These are phyloP conservation scores for Serpula lacrymans DNA, from an alignment of 768 basidiomycete genomes.

Conservation along the genomic window DNA sequence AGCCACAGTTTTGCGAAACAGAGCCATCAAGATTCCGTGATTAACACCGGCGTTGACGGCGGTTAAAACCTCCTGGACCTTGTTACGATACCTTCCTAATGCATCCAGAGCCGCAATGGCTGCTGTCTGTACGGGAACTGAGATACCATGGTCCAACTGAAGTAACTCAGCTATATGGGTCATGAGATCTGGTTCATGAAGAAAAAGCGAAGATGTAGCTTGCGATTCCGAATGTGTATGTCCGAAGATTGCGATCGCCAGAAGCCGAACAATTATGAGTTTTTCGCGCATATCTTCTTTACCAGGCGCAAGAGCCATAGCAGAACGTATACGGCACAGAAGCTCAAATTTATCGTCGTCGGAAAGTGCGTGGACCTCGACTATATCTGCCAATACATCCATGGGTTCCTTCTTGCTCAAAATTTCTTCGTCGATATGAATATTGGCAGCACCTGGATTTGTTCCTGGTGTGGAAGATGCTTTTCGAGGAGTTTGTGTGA, in stretches of 20 bases:
- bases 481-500: constrained; percentile 50
- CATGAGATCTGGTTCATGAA: constrained; percentile 93
- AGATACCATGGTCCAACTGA: constrained; percentile 71
- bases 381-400: constrained; percentile 70
- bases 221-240: constrained; percentile 81
- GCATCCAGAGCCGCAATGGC: constrained; percentile 91
- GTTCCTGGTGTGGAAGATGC: constrained; percentile 31
- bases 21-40: constrained; percentile 90
- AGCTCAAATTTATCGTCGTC: constrained; percentile 86
- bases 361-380: constrained; percentile 67
- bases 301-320: constrained; percentile 60
- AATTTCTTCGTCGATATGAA: constrained; percentile 62
- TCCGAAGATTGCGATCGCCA: constrained; percentile 89
- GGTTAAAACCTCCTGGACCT: constrained; percentile 81
- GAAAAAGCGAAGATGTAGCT: constrained; percentile 78
- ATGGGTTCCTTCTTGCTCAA: constrained; percentile 63
- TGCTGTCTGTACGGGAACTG: constrained; percentile 72
- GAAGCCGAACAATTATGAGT: constrained; percentile 73
- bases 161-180: constrained; percentile 86
- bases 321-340: constrained; percentile 79
- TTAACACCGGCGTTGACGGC: constrained; percentile 94
- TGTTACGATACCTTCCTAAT: constrained; percentile 77
- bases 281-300: constrained; percentile 68
- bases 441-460: constrained; percentile 46
- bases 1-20: constrained; percentile 76